Conservation (phyloP, 257 asterid species). For the Striga asiatica region DNA sequence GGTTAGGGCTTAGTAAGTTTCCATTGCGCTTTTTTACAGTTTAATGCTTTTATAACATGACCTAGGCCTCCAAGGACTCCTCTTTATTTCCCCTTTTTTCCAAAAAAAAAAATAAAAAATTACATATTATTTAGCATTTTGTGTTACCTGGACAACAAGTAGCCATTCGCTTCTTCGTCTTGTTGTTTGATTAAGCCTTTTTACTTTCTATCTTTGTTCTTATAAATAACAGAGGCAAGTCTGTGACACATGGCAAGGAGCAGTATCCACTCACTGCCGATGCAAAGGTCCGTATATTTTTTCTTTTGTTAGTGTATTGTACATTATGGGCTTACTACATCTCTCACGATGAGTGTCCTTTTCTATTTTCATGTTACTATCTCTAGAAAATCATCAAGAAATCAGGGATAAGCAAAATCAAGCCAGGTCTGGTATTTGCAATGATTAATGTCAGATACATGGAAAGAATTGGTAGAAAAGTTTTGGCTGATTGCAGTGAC, state of each 20-base stretch:
- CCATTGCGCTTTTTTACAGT: background rate
- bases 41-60: background rate
- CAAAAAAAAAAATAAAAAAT: background rate
- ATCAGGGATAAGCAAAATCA: constrained; percentile 38
- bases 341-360: background rate
- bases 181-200: background rate
- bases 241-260: constrained; percentile 17
- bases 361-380: constrained; percentile 13
- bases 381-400: constrained; percentile 33
- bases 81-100: background rate
- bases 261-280: constrained; percentile 15
- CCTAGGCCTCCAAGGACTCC: background rate
- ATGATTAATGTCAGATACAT: background rate
- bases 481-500: constrained; percentile 10
- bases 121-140: background rate
- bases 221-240: constrained; percentile 27
- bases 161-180: background rate
- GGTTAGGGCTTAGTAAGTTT: background rate
- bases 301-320: background rate
- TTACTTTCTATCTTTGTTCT: background rate
- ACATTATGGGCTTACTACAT: background rate
- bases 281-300: constrained; percentile 34
- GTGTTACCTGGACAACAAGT: background rate
- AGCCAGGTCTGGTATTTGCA: constrained; percentile 37
- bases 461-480: background rate